Evolutionary conservation across 2,329 filamentous ascomycete genomes (phyloP).

Genomic region (Achaetomium macrosporum): DNA sequence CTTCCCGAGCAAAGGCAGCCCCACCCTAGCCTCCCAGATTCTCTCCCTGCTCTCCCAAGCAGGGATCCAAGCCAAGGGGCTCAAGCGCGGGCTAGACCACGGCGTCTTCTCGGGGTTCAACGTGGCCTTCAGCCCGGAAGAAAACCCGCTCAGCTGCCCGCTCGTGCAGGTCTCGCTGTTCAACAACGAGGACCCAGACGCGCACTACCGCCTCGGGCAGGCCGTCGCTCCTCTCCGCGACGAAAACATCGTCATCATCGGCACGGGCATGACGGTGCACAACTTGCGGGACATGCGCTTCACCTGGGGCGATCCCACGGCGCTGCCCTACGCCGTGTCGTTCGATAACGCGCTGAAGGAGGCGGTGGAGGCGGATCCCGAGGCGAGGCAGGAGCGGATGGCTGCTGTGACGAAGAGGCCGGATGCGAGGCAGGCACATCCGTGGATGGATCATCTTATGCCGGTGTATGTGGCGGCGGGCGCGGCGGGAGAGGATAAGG

Average conservation of each 20-base stretch:
- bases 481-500: conserved; percentile 38
- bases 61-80: conserved; percentile 54
- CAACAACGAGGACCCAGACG: conserved; percentile 54
- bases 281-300: conserved; percentile 55
- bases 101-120: conserved; percentile 68
- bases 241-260: conserved; percentile 61
- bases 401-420: conserved; percentile 35
- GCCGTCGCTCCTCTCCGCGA: conserved; percentile 62
- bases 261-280: conserved; percentile 70
- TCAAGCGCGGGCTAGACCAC: conserved; percentile 64
- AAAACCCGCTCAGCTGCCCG: conserved; percentile 59
- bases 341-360: conserved; percentile 66
- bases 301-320: conserved; percentile 38
- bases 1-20: conserved; percentile 59
- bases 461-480: conserved; percentile 43
- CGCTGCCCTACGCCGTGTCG: conserved; percentile 51
- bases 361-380: conserved; percentile 45
- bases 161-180: conserved; percentile 70
- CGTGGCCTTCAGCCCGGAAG: conserved; percentile 54
- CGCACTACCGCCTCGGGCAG: conserved; percentile 62
- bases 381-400: conserved; percentile 36
- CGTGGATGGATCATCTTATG: conserved; percentile 47
- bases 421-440: conserved; percentile 44
- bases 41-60: conserved; percentile 48
- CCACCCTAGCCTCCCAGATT: conserved; percentile 53